Base-by-base conservation (phyloP, 148 eudicot species). In the Arbutus unedo region DNA sequence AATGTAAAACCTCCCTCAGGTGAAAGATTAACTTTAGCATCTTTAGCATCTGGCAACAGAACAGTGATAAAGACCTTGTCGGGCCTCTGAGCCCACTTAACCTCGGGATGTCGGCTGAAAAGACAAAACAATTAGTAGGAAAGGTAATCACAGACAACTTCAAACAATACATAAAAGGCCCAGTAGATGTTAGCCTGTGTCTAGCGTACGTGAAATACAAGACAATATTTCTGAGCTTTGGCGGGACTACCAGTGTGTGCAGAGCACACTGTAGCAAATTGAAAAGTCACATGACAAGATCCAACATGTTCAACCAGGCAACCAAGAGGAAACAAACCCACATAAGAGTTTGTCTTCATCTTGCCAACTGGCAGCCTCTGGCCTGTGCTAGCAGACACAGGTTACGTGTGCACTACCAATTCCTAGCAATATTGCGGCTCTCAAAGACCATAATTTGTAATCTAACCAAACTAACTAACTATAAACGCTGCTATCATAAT, bases 81-180 rank as follows among this genome's bases (percentile, higher is more conserved):
- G 67, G 59, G 92, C 87, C 98, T 93, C 85, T 96, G 92, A 16
- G 99, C 98, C 99, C 99, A 96, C 90, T 96, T 96, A 53, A 96
- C 91, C 77, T 94, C 97, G 74, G 99, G 99, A 88, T 96, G 95
- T 55, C 91, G 97, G 85, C 98, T 95, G 81, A 80, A 88, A 76
- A 81, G 19, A 49, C 74, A 0, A 55, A 41, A 13, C 2, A 6
- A 15, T 64, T 45, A 71, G 79, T 15, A 79, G 62, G 15, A 60
- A 1, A 51, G 79, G 15, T 49, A 66, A 80, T 57, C 79, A 51
- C 43, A 79, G 4, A 3, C 19, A 55, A 60, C 0, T 21, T 19
- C 9, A 77, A 41, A 19, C 6, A 6, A 38, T 8, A 57, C 8
- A 23, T 38, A 10, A 13, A 13, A 41, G 3, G 5, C 43, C 68